Conservation (phyloP, 2,329 filamentous ascomycete genomes). For the Pseudogymnoascus sp. region DNA sequence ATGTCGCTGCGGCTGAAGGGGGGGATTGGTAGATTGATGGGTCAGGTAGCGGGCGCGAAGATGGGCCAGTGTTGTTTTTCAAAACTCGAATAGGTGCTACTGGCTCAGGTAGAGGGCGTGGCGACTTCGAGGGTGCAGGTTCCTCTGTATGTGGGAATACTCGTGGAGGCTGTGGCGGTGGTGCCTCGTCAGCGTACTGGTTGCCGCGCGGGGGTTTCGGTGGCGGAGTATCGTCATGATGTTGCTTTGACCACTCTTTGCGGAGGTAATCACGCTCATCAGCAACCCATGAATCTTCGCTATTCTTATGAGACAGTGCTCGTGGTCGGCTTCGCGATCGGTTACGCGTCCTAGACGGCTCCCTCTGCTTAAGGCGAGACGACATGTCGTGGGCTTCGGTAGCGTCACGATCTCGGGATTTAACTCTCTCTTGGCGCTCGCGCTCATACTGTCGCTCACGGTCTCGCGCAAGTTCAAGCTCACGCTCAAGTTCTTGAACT, state of each 20-base stretch:
- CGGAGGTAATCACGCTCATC: slow-evolving; percentile 47
- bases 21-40: slow-evolving; percentile 16
- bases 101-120: slow-evolving; percentile 27
- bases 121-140: slow-evolving; percentile 19
- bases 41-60: slow-evolving; percentile 32
- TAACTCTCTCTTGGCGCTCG: slow-evolving; percentile 45
- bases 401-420: slow-evolving; percentile 17
- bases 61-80: slow-evolving; percentile 25
- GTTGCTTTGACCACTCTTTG: slow-evolving; percentile 30
- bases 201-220: slow-evolving; percentile 10
- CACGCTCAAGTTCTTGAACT: slow-evolving; percentile 70
- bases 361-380: slow-evolving; percentile 22
- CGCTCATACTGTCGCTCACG: slow-evolving; percentile 56
- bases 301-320: slow-evolving; percentile 20
- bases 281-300: slow-evolving; percentile 39
- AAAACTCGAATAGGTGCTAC: slow-evolving; percentile 21
- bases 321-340: slow-evolving; percentile 23
- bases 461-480: slow-evolving; percentile 59
- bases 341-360: slow-evolving; percentile 16
- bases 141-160: not conserved
- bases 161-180: slow-evolving; percentile 6
- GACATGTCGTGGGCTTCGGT: slow-evolving; percentile 25
- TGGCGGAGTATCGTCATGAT: slow-evolving; percentile 16
- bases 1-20: slow-evolving; percentile 13
- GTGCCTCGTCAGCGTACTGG: slow-evolving; percentile 17